Base-by-base conservation (phyloP, 345 rosid genomes). In the Chamaenerion angustifolium region DNA sequence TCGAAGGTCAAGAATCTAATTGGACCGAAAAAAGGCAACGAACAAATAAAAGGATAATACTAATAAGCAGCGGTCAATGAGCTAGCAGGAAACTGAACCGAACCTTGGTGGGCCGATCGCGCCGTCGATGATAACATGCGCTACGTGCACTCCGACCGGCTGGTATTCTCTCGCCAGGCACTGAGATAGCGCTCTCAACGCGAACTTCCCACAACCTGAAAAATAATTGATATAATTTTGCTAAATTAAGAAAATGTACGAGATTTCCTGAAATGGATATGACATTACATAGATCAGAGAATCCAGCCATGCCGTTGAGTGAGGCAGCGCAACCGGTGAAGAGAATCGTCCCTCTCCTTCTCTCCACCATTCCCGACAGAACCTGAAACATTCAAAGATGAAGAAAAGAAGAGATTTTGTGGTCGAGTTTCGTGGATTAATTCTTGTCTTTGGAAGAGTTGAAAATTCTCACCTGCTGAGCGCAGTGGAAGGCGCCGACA, bases 321-420 rank as follows among this genome's bases (percentile, higher is more conserved):
- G 98, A 90, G 47, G 87, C 95, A 49, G 98, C 75, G 63, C 98
- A 90, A 25, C 98, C 98, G 1, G 94, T 83, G 66, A 90, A 81
- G 43, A 90, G 76, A 68, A 90, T 79, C 8, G 98, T 90, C 53
- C 98, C 98, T 56, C 62, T 90, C 37, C 92, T 79, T 69, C 79
- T 81, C 56, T 86, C 95, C 62, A 78, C 82, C 95, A 90, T 90
- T 10, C 92, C 95, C 4, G 92, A 80, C 46, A 86, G 75, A 13
- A 86, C 87, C 98, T 62, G 4, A 21, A 21, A 21, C 25, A 21
- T 21, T 21, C 25, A 21, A 21, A n/a, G n/a, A n/a, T n/a, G n/a
- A n/a, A n/a, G n/a, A n/a, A 21, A 21, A 21, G 0, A 21, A 21
- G 25, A 21, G 25, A 21, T 21, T 21, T 21, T 21, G 25, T 21